Percentiles rank a stretch among this genome's conserved stretches.
Conservation (phyloP, 805 yeast species). For the Pichia pseudocactophila region DNA sequence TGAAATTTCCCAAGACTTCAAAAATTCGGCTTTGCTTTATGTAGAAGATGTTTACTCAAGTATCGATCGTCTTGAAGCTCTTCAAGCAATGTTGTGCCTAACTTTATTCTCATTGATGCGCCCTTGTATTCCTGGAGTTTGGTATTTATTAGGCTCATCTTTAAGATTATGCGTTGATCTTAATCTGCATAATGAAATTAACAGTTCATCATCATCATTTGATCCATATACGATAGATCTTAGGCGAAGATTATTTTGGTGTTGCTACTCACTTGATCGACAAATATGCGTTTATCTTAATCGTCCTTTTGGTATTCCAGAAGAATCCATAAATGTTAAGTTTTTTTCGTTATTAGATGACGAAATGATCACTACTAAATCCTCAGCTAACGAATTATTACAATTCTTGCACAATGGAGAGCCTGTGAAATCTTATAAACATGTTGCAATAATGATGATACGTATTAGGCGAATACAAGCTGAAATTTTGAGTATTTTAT, state of each 20-base stretch:
- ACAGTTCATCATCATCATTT: constrained; percentile 18
- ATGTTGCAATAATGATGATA: constrained; percentile 59
- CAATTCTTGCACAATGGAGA: constrained; percentile 19
- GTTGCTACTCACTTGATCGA: constrained; percentile 77
- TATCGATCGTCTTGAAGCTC: constrained; percentile 54
- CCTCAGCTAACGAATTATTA: constrained; percentile 2
- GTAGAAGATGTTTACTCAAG: constrained; percentile 50
- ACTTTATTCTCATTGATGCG: constrained; percentile 76
- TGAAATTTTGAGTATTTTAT: constrained; percentile 61
- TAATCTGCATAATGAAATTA: constrained; percentile 66
- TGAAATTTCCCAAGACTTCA: constrained; percentile 60
- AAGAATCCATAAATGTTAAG: constrained; percentile 60
- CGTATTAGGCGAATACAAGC: constrained; percentile 67
- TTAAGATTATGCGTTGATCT: constrained; percentile 73
- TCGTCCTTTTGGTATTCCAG: constrained; percentile 84
- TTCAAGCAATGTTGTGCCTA: constrained; percentile 63
- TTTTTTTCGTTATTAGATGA: constrained; percentile 76
- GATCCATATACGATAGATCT: constrained; percentile 57
- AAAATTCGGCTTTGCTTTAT: constrained; percentile 53
- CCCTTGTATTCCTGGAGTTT: constrained; percentile 85
- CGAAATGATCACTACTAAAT: constrained; percentile 34
- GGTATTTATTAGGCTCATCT: constrained; percentile 82
- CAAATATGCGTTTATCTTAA: constrained; percentile 82
- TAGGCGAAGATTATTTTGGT: constrained; percentile 78
- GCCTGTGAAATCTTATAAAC: constrained; percentile 44